phyloP scores from a whole-genome alignment of 495 filamentous ascomycete species.

The Penicillium egyptiacum region DNA sequence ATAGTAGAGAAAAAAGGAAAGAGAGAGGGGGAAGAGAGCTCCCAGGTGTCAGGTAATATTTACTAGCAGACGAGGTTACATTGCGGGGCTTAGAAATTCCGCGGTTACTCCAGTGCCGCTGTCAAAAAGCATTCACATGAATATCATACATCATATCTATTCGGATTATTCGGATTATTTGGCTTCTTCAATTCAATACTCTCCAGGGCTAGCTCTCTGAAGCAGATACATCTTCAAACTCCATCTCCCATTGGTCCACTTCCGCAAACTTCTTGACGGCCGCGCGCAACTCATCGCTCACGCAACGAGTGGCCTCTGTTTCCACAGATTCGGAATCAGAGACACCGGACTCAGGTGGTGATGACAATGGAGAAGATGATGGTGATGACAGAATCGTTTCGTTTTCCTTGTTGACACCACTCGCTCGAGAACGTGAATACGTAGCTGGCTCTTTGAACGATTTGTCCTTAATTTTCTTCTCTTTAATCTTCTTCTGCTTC shows the following conservation, averaged over 20 bases:
- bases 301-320: slow-evolving; percentile 17
- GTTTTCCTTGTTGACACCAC: slow-evolving; percentile 34
- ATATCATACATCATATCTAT: background rate
- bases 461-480: slow-evolving; percentile 9
- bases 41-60: background rate
- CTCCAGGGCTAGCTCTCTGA: slow-evolving; percentile 25
- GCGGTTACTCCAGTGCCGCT: slow-evolving; percentile 10
- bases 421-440: slow-evolving; percentile 17
- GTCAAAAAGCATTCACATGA: background rate
- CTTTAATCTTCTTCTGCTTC: slow-evolving; percentile 14
- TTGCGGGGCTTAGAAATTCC: slow-evolving; percentile 17
- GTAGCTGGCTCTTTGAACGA: slow-evolving; percentile 4
- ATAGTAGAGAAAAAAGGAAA: background rate
- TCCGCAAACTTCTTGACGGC: slow-evolving; percentile 60
- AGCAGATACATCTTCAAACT: slow-evolving; percentile 61
- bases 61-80: slow-evolving; percentile 6
- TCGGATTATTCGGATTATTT: slow-evolving; percentile 4
- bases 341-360: slow-evolving; percentile 37
- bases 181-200: background rate
- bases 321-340: slow-evolving; percentile 28
- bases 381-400: slow-evolving; percentile 32
- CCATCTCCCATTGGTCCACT: slow-evolving; percentile 70
- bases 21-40: background rate
- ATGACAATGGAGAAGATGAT: slow-evolving; percentile 44
- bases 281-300: slow-evolving; percentile 41